Evolutionary conservation across 2,329 filamentous ascomycete genomes (phyloP), one percentile per base, ranked within the genome.

Genomic region (Tolypocladium paradoxum): DNA sequence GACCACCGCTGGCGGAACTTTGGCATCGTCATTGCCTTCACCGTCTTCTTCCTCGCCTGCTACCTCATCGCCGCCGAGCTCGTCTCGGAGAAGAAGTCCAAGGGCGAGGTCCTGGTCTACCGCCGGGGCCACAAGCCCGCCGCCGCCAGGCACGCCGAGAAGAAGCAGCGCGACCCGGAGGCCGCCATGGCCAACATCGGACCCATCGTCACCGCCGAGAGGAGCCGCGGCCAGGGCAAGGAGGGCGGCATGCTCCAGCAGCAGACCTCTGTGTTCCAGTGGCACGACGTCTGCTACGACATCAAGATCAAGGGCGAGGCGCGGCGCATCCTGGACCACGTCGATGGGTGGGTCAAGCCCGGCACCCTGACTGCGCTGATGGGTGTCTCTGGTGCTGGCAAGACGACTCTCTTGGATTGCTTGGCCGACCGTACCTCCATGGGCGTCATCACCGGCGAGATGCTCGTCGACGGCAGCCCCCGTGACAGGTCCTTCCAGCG

Each of bases 261-360:
- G 58, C 84, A 89, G 64, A 89, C 82, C 5, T 87, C 87, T 24
- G 82, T 91, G 56, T 95, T 95, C 75, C 87, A 90, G 64, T 95
- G 90, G 90, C 79, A 84, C 58, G 78, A 92, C 60, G 85, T 95
- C 2, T 90, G 85, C 71, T 96, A 81, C 62, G 78, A 84, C 55
- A 75, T 84, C 67, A 85, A 88, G 68, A 90, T 95, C 71, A 95
- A 95, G 74, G 76, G 76, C 16, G 82, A 92, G 61, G 72, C 77
- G 1, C 81, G 90, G 18, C 82, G 85, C 45, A 87, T 96, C 62
- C 74, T 96, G 55, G 85, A 96, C 61, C 76, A 93, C 57, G 88
- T 96, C 14, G 87, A 95, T 64, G 91, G 91, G 36, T 96, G 89
- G 88, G 90, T 96, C 55, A 93, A 95, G 70, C 91, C 91, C 3